Base-by-base conservation (phyloP, 768 basidiomycete species). In the Cyathus striatus region DNA sequence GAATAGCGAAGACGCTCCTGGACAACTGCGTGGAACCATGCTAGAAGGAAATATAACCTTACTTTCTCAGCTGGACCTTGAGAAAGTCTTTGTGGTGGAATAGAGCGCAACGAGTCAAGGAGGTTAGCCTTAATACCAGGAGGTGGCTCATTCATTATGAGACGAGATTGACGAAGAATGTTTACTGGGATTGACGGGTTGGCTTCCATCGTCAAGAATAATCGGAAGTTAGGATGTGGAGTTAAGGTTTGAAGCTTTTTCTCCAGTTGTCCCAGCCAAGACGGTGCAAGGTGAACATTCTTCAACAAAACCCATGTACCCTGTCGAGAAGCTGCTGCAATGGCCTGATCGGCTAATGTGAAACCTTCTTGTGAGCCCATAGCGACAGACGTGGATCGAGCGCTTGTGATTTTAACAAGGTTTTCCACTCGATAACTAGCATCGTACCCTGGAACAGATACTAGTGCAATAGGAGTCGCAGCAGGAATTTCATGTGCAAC, bases 321-420 rank as follows among this genome's bases (percentile, higher is more conserved):
- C 63, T 90, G 88, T 9, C 95, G 81, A 20, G 93, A 89, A 30
- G 94, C 96, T 18, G 83, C 69, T 23, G 89, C 86, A 49, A 99
- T 96, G 2, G 95, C 94, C 65, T 96, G 94, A 55, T 99, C 95
- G 9, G 96, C 96, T 1, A 94, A 75, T 3, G 81, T 80, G 62
- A 91, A 95, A n/a, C 95, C 95, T 72, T 99, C 96, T 49, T 93
- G 87, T 2, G 95, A 96, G 18, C 96, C 96, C 93, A 99, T 96
- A 12, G 96, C 96, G 18, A 99, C 90, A 2, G 91, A 90, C 1
- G 85, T 73, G 44, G 91, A 93, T 20, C 86, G 80, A 22, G 79
- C 73, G 13, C 83, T 81, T 9, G 81, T 81, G 40, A 81, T 82
- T 58, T 85, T 81, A 50, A 93, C 81, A 33, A 95, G 76, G 51